Conservation (phyloP, 768 basidiomycete genomes). For the Ramaria rubella region DNA sequence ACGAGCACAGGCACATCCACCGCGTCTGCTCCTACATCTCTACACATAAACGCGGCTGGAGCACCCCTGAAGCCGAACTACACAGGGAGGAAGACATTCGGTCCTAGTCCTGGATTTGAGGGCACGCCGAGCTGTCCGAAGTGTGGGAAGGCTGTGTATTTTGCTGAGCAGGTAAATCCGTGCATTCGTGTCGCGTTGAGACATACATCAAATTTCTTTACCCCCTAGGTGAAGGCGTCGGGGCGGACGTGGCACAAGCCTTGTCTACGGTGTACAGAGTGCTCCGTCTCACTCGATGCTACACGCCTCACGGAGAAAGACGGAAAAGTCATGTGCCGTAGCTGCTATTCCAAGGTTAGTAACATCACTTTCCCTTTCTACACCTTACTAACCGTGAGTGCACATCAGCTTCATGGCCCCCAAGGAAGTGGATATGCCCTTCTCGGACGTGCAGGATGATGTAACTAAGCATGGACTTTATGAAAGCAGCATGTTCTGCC, state of each 20-base stretch:
- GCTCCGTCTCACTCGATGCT: slow-evolving; percentile 63
- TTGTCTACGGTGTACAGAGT: slow-evolving; percentile 73
- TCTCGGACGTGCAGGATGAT: slow-evolving; percentile 40
- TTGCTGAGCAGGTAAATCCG: slow-evolving; percentile 65
- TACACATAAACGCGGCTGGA: slow-evolving; percentile 21
- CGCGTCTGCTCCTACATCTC: slow-evolving; percentile 43
- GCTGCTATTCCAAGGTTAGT: slow-evolving; percentile 65
- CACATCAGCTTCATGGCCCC: slow-evolving; percentile 58
- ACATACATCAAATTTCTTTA: not conserved
- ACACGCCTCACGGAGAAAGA: slow-evolving; percentile 69
- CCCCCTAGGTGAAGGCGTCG: slow-evolving; percentile 64
- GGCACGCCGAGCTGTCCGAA: slow-evolving; percentile 59
- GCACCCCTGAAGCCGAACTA: slow-evolving; percentile 23
- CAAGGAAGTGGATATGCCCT: slow-evolving; percentile 73
- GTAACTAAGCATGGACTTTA: no score
- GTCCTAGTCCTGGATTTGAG: slow-evolving; percentile 37
- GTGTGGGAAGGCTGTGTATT: slow-evolving; percentile 74
- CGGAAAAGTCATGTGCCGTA: slow-evolving; percentile 60
- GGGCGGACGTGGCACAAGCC: slow-evolving; percentile 75
- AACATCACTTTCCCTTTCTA: slow-evolving; percentile 2
- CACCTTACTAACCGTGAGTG: not conserved
- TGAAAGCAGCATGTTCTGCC: no score
- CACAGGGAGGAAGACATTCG: slow-evolving; percentile 31
- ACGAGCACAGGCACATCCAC: slow-evolving; percentile 61
- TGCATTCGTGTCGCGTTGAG: not conserved